These are phyloP conservation scores for Aspergillus costaricaensis DNA, from an alignment of 2,329 filamentous ascomycete species.

Conservation along the genomic window DNA sequence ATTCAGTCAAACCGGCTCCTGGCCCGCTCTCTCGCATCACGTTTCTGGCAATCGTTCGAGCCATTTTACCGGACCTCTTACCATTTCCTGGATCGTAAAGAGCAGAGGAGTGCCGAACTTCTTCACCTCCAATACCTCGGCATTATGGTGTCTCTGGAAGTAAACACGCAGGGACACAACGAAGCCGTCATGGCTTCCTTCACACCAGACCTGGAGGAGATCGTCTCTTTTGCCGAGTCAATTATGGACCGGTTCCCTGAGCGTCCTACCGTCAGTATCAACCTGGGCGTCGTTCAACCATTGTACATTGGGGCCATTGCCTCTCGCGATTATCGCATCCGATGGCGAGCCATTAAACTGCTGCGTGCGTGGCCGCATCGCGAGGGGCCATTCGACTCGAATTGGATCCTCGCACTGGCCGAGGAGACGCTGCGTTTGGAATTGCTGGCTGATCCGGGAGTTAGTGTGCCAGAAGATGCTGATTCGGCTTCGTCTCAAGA, in stretches of 20 bases:
- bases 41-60: neutral
- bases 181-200: neutral
- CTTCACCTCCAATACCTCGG: neutral
- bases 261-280: neutral
- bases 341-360: conserved; percentile 1
- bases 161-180: neutral
- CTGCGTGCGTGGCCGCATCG: conserved; percentile 6
- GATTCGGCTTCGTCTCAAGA: no score
- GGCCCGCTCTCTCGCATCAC: neutral
- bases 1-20: neutral
- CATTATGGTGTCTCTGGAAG: neutral
- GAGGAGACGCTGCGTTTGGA: neutral
- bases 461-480: no score
- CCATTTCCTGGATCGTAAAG: neutral
- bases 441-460: neutral
- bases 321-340: neutral
- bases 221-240: neutral
- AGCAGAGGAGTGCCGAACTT: neutral
- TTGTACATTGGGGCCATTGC: neutral
- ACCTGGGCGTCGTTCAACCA: neutral
- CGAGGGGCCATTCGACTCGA: conserved; percentile 2
- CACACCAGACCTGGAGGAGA: neutral
- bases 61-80: neutral
- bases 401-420: neutral
- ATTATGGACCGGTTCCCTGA: neutral